Conservation (phyloP, 805 yeast species). For the Suhomyces sp. region DNA sequence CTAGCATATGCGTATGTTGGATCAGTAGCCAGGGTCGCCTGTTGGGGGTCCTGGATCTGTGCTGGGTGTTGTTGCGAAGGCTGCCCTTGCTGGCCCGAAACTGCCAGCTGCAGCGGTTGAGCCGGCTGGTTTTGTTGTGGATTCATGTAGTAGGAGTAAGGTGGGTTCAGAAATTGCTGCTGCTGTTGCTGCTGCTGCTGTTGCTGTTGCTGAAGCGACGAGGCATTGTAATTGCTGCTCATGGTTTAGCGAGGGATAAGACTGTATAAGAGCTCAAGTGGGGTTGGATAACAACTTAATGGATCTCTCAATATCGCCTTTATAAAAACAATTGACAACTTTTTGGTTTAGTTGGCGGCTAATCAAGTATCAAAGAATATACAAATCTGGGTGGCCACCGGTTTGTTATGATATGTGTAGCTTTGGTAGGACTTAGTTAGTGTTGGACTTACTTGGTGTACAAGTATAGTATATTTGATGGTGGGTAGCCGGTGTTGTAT, state of each 20-base stretch:
- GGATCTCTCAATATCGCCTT: neutral
- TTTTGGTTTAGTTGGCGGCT: neutral
- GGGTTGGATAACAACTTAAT: no score
- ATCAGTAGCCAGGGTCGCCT: constrained; percentile 10
- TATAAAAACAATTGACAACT: neutral
- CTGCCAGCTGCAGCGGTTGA: constrained; percentile 2
- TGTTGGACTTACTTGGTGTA: neutral
- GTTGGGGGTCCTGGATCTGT: constrained; percentile 10
- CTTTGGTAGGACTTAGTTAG: neutral
- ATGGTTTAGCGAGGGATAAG: neutral
- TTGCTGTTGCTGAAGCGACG: constrained; percentile 4
- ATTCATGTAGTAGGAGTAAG: constrained; percentile 12
- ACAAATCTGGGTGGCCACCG: neutral
- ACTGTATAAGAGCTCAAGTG: no score
- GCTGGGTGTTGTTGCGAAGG: constrained; percentile 9
- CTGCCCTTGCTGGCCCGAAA: constrained; percentile 9
- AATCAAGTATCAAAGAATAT: neutral
- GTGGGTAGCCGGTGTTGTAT: neutral
- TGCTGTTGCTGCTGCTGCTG: constrained; percentile 4
- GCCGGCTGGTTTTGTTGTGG: constrained; percentile 12
- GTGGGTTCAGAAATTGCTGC: constrained; percentile 7
- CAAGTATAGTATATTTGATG: no score
- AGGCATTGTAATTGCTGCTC: constrained; percentile 4
- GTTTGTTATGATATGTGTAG: neutral
- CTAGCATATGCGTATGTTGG: constrained; percentile 16